Percentiles rank a stretch among this genome's conserved stretches.
These are phyloP conservation scores for Globisporangium emineosum DNA, from an alignment of 352 stramenopile genomes.

Conservation along the genomic window DNA sequence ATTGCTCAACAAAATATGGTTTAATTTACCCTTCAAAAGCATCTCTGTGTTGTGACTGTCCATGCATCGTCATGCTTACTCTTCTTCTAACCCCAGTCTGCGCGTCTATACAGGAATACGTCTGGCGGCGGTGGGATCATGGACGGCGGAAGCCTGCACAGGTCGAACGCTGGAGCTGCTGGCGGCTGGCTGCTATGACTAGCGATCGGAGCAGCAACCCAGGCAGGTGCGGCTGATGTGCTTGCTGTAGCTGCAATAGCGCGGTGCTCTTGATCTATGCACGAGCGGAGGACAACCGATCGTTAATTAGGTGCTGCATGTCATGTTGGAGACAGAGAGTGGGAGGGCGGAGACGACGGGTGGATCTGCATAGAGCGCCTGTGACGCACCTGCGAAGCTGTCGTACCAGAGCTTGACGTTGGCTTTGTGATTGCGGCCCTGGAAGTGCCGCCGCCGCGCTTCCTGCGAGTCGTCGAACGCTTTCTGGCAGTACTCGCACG, in stretches of 20 bases:
- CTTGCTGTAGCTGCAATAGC: background rate
- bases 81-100: slow-evolving; percentile 51
- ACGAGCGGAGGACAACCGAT: background rate
- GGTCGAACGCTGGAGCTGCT: background rate
- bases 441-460: slow-evolving; percentile 57
- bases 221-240: background rate
- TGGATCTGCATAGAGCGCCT: background rate
- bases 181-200: background rate
- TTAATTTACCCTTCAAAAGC: slow-evolving; percentile 4
- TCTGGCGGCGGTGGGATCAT: slow-evolving; percentile 63
- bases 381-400: slow-evolving; percentile 56
- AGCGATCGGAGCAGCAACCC: background rate
- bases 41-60: background rate
- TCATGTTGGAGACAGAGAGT: background rate
- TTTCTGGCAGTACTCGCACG: slow-evolving; percentile 83
- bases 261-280: slow-evolving; percentile 41
- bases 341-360: background rate
- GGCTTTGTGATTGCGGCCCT: slow-evolving; percentile 65
- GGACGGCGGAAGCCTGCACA: slow-evolving; percentile 55
- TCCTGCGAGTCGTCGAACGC: slow-evolving; percentile 78
- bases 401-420: slow-evolving; percentile 88
- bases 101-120: slow-evolving; percentile 37
- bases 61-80: background rate
- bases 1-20: slow-evolving; percentile 17
- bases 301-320: background rate